Base-by-base conservation (phyloP, 1,284 basidiomycete species). In the Ceratobasidium sp. region DNA sequence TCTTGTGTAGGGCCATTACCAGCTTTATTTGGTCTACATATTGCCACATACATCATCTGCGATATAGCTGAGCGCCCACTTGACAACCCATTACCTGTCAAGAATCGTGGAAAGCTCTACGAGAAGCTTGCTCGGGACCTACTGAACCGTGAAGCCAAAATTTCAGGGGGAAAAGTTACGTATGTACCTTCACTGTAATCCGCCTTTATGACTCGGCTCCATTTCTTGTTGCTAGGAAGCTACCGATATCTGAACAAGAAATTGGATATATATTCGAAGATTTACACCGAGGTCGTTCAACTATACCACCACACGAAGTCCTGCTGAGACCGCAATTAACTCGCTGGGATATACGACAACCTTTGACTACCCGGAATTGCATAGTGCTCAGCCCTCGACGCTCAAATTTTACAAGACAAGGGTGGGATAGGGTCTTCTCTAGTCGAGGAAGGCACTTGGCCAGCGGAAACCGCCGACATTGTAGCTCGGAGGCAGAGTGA, bases 201-300 rank as follows among this genome's bases (percentile, higher is more conserved):
- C 18, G 14, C 23, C 45, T 18, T 45, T 28, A 28, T 39, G 28
- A 43, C 23, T 52, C 60, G 50, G 16, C 57, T 18, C 5, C 2
- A 53, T 18, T 9, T 4, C 14, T 30, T 32, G 18, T 30, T 16
- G 28, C 16, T 76, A 94, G 92, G 76, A 88, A 87, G 77, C 83
- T 95, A 26, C 87, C 92, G 0, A 85, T 97, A 53, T 89, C 91
- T 75, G 89, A 91, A 76, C 90, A 93, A 61, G 95, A 97, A 75
- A 86, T 94, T 43, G 87, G 86, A 0, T 85, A 94, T 53, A 81
- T 97, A 67, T 94, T 94, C 77, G 96, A 98, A 78, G 96, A 98
- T 78, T 79, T 97, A 16, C 84, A 93, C 79, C 86, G 91, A 30
- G 93, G 93, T 0, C 88, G 94, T 52, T 92, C 91, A 0, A 84